Conservation (phyloP, 768 basidiomycete genomes). For the Hydnum rufescens region DNA sequence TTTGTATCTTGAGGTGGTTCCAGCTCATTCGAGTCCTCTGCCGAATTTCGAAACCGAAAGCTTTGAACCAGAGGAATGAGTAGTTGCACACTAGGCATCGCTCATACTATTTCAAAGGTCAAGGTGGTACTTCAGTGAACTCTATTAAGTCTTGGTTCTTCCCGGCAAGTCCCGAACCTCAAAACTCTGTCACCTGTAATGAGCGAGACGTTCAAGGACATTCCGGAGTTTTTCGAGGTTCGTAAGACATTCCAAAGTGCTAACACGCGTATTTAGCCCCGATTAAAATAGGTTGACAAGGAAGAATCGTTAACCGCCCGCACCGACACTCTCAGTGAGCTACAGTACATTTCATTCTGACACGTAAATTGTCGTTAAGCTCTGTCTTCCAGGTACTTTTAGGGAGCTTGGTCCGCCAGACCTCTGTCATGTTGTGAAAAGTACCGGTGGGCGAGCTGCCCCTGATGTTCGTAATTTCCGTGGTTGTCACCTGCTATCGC, state of each 20-base stretch:
- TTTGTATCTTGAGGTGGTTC: neutral
- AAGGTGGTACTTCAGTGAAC: too few relatives aligned
- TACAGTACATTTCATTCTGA: slow-evolving; percentile 11
- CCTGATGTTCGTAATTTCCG: slow-evolving; percentile 49
- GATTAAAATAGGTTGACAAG: slow-evolving; percentile 45
- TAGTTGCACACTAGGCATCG: neutral
- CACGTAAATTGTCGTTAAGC: slow-evolving; percentile 10
- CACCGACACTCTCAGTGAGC: slow-evolving; percentile 78
- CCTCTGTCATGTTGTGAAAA: slow-evolving; percentile 88
- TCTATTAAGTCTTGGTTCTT: too few relatives aligned
- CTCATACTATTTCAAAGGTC: too few relatives aligned
- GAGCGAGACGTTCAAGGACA: slow-evolving; percentile 36
- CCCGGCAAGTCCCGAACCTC: too few relatives aligned
- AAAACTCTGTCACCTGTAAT: neutral
- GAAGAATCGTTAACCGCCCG: slow-evolving; percentile 77
- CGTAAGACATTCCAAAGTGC: slow-evolving; percentile 8
- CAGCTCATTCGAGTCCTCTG: neutral
- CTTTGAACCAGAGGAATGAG: neutral
- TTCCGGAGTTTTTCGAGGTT: slow-evolving; percentile 95
- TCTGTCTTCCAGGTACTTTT: slow-evolving; percentile 51
- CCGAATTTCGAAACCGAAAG: neutral
- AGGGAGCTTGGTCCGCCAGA: slow-evolving; percentile 96
- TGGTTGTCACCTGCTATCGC: neutral
- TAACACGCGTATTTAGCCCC: slow-evolving; percentile 6
- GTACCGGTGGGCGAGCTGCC: slow-evolving; percentile 58